Base-by-base conservation (phyloP, 1,284 basidiomycete genomes). In the Ceratobasidium theobromae region DNA sequence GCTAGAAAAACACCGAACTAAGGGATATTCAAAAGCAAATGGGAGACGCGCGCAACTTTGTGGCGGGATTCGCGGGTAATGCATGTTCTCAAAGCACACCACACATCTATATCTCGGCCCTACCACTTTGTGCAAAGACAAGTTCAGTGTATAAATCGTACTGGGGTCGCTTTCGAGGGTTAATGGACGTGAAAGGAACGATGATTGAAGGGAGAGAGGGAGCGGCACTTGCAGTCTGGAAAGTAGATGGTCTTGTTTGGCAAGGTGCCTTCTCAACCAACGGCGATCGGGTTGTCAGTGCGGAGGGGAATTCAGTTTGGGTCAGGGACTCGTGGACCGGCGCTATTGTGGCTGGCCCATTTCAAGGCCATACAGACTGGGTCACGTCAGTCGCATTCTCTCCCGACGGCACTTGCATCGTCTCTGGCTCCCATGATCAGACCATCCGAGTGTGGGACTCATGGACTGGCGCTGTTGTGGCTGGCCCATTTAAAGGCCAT, bases 91-190 rank as follows among this genome's bases (percentile, higher is more conserved):
- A 30, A 11, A 33, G 41, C n/a, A 58, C 55, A 2, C 55, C 55
- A 3, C 55, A 58, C 45, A 46, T 58, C 27, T 58, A 58, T 18
- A 48, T 48, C 12, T 58, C 55, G 2, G 14, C 27, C 14, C 28
- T 58, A 8, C 9, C 43, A 1, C 23, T 58, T 8, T 58, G 55
- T 21, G 16, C 41, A 5, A 30, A 6, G 4, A 11, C 30, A 2
- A 33, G 28, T 21, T 32, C 43, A 11, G 21, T 58, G 8, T 48
- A 38, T 21, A 18, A 25, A 12, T 21, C 11, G 2, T 58, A 58
- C 41, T 30, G 45, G 30, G 21, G 33, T 2, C 27, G 55, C 1
- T 23, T 18, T 12, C 43, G n/a, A 25, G 43, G 30, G 8, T n/a
- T 58, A 16, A 14, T 46, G 3, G 11, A 25, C 3, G 23, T 46